These are phyloP conservation scores for Adansonia digitata DNA, from an alignment of 345 rosid species.

Conservation along the genomic window DNA sequence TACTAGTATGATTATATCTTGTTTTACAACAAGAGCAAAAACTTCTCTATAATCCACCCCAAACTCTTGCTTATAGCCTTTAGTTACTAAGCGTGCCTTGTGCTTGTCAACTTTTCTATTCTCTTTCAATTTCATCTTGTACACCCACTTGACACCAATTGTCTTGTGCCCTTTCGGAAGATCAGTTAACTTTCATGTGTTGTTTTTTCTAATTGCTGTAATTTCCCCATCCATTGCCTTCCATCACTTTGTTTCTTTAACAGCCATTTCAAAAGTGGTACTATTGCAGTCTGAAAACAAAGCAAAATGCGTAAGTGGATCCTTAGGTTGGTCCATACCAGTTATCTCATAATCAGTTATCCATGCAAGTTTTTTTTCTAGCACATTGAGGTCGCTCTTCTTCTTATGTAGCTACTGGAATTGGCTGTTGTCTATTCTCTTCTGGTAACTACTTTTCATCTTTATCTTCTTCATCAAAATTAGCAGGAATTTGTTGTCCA, in stretches of 20 bases:
- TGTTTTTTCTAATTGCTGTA: neutral
- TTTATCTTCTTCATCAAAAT: too few relatives aligned
- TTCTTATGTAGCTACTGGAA: too few relatives aligned
- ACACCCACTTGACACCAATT: neutral
- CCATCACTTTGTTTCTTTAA: neutral
- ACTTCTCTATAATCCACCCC: too few relatives aligned
- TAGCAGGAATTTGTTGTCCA: too few relatives aligned
- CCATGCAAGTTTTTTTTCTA: neutral
- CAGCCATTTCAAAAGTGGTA: neutral
- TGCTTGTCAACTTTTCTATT: too few relatives aligned
- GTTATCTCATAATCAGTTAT: neutral
- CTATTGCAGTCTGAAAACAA: neutral
- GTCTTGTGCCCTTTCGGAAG: neutral
- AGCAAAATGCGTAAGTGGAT: too few relatives aligned
- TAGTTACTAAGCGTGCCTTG: neutral
- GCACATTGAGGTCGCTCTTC: neutral
- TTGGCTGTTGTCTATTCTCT: too few relatives aligned
- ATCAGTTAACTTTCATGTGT: neutral
- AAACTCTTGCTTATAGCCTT: too few relatives aligned
- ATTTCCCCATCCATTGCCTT: conserved; percentile 10
- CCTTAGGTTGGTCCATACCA: too few relatives aligned
- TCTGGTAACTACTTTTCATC: too few relatives aligned
- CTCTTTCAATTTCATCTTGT: neutral
- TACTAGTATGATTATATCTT: neutral
- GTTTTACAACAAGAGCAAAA: neutral